Conservation (phyloP, 306 rosid genomes). For the Rubus idaeus region DNA sequence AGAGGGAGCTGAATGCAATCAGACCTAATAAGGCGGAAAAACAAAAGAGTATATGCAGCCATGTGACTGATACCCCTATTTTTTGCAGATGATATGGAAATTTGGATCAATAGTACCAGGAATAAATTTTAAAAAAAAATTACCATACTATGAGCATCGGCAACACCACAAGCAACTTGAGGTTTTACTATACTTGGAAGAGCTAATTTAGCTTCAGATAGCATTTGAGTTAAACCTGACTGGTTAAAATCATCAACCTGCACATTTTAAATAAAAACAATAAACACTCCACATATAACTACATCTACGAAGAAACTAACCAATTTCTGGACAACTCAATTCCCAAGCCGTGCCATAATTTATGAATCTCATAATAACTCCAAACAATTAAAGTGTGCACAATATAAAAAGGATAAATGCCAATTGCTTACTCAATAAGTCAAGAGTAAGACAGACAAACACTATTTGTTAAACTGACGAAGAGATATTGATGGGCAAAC, state of each 20-base stretch:
- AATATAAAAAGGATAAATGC: not conserved
- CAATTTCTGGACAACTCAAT: not conserved
- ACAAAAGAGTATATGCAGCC: not conserved
- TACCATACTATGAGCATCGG: constrained; percentile 85
- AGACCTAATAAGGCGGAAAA: not conserved
- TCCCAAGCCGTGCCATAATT: not conserved
- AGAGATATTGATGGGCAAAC: too few relatives aligned
- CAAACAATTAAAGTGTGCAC: not conserved
- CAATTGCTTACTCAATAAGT: not conserved
- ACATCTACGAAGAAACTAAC: not conserved
- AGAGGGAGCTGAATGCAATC: constrained; percentile 6
- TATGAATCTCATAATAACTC: constrained; percentile 1
- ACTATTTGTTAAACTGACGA: not conserved
- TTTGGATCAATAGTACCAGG: not conserved
- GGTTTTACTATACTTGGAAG: constrained; percentile 91
- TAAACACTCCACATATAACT: not conserved
- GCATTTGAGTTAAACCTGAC: constrained; percentile 42
- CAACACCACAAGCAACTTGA: constrained; percentile 90
- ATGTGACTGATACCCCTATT: not conserved
- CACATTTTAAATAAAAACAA: not conserved
- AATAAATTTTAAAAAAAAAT: constrained; percentile 3
- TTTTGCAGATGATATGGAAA: constrained; percentile 5
- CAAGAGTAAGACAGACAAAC: not conserved
- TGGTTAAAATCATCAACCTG: constrained; percentile 61
- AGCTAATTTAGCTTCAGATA: constrained; percentile 58